These are phyloP conservation scores for Plantago coronopus DNA, from an alignment of 305 asterid species.

Conservation along the genomic window DNA sequence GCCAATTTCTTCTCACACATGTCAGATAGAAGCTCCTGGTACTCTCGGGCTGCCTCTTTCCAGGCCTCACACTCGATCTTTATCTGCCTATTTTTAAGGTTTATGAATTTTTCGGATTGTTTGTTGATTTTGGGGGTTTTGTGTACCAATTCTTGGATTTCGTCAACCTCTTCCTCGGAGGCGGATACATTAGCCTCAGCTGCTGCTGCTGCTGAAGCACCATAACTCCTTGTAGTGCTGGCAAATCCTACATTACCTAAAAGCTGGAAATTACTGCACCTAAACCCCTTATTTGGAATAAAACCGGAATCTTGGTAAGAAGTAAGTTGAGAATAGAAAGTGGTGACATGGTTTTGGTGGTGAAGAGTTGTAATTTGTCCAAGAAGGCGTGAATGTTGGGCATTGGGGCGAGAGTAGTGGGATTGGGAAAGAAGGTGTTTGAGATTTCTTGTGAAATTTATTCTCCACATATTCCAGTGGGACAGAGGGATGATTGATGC, in stretches of 20 bases:
- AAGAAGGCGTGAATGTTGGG: slow-evolving; percentile 23
- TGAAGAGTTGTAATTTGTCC: slow-evolving; percentile 14
- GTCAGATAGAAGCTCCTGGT: slow-evolving; percentile 73
- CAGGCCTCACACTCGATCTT: slow-evolving; percentile 89
- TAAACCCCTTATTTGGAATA: slow-evolving; percentile 22
- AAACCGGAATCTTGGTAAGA: slow-evolving; percentile 25
- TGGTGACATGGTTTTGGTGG: slow-evolving; percentile 10
- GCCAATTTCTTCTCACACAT: slow-evolving; percentile 98
- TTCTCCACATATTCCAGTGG: slow-evolving; percentile 76
- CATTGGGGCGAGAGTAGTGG: slow-evolving; percentile 20
- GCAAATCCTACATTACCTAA: neutral
- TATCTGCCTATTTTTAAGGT: slow-evolving; percentile 69
- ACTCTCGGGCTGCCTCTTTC: slow-evolving; percentile 86
- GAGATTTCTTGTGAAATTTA: slow-evolving; percentile 36
- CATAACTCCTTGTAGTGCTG: slow-evolving; percentile 44
- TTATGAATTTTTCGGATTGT: slow-evolving; percentile 45
- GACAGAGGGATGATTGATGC: slow-evolving; percentile 1
- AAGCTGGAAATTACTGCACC: slow-evolving; percentile 17
- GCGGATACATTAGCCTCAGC: slow-evolving; percentile 79
- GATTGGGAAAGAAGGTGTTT: slow-evolving; percentile 33
- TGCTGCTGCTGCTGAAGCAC: slow-evolving; percentile 71
- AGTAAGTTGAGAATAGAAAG: slow-evolving; percentile 25
- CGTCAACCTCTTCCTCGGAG: slow-evolving; percentile 86
- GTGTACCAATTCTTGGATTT: slow-evolving; percentile 38
- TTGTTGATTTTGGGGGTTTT: slow-evolving; percentile 40